Evolutionary conservation across 2,329 filamentous ascomycete species (phyloP), one percentile per base, ranked within the genome.

Genomic region (Alternaria ethzedia): DNA sequence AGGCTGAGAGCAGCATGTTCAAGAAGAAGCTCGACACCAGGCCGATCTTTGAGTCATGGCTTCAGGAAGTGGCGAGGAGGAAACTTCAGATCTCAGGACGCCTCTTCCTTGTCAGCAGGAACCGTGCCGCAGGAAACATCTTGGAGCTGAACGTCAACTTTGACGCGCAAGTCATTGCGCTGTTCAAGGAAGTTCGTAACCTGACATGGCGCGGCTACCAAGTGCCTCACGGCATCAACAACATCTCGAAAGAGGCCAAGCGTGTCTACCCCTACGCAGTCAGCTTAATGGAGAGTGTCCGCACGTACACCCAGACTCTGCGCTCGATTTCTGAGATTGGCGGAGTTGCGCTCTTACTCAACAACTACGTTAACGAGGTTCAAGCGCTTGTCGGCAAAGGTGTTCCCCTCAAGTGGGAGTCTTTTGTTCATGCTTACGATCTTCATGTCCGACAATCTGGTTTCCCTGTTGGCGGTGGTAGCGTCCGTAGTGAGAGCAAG

Each of bases 151-250:
- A 88, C 12, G 94, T 99, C 78, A 99, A 98, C 81, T 99, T 99
- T 73, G 95, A 99, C 77, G 90, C 92, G 12, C 96, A 99, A 78
- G 93, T 98, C 60, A 99, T 99, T 76, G 94, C 95, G 0, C 84
- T 99, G 10, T 99, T 99, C 86, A 99, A 99, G 78, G 96, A 99
- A 83, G 97, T 97, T 25, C 90, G 96, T 44, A 99, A 99, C 76
- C 84, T 99, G 46, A 89, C 93, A 12, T 99, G 96, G 95, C 90
- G 97, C 66, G 96, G 93, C 69, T 99, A 94, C 79, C 91, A 93
- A 60, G 93, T 99, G 23, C 96, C 96, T 9, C 96, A 99, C 79
- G 90, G 92, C 13, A 93, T 99, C 75, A 96, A 91, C 80, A 98
- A 93, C 67, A 93, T 97, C 57, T 97, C 96, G 1, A 99, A 98